Percentiles rank a stretch among this genome's conserved stretches.
Conservation (phyloP, 1,139 yeast genomes). For the Candida sp. region DNA sequence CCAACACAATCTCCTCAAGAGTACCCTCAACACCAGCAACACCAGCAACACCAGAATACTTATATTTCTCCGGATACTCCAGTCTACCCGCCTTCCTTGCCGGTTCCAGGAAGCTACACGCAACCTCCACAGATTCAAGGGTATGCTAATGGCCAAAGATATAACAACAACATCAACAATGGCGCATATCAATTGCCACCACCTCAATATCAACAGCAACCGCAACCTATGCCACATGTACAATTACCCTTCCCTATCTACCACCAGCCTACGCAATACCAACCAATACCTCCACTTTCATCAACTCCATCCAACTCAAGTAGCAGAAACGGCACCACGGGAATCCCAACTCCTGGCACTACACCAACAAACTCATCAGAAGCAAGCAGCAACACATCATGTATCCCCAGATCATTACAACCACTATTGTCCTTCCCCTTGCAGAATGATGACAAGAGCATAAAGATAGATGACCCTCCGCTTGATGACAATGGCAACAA, state of each 20-base stretch:
- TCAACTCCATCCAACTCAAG: background rate
- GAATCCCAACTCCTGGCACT: slow-evolving; percentile 14
- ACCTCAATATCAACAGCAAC: slow-evolving; percentile 5
- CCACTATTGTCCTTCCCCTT: slow-evolving; percentile 28
- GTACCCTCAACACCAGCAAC: slow-evolving; percentile 1
- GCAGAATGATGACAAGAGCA: slow-evolving; percentile 10
- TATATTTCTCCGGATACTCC: slow-evolving; percentile 3
- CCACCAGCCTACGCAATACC: slow-evolving; percentile 2
- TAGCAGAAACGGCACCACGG: background rate
- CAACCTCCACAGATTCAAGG: slow-evolving; percentile 4
- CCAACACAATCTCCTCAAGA: slow-evolving; percentile 2
- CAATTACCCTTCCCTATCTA: background rate
- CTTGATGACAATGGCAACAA: background rate
- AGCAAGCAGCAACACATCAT: slow-evolving; percentile 7
- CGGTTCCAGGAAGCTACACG: background rate
- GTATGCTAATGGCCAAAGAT: background rate
- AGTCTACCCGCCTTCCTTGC: background rate
- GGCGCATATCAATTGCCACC: slow-evolving; percentile 1
- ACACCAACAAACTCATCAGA: slow-evolving; percentile 10
- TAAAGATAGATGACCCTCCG: background rate
- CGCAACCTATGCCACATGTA: slow-evolving; percentile 2
- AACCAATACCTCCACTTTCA: background rate
- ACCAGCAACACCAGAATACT: slow-evolving; percentile 4
- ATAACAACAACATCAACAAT: background rate
- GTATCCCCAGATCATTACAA: slow-evolving; percentile 29